These are phyloP conservation scores for Sphagnurus paluster DNA, from an alignment of 1,284 basidiomycete species.

Conservation along the genomic window DNA sequence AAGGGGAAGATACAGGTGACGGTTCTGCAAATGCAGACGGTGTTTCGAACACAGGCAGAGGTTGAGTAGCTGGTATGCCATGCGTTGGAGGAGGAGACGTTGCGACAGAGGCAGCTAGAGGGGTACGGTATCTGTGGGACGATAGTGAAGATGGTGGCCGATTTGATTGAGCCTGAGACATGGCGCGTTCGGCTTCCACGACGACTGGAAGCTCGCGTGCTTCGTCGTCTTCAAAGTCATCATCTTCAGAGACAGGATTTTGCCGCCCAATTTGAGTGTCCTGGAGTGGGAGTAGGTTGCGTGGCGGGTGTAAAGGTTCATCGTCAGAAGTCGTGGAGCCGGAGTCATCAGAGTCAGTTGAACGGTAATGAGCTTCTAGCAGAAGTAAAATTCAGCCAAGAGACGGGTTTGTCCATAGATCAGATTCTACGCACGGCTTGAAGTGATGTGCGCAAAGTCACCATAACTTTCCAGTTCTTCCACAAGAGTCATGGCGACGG, in stretches of 20 bases:
- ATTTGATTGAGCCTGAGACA: slow-evolving; percentile 42
- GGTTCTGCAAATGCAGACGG: slow-evolving; percentile 69
- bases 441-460: slow-evolving; percentile 66
- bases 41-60: slow-evolving; percentile 69
- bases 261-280: slow-evolving; percentile 16
- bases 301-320: slow-evolving; percentile 23
- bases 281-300: slow-evolving; percentile 15
- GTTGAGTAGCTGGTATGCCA: slow-evolving; percentile 53
- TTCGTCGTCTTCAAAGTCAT: slow-evolving; percentile 41
- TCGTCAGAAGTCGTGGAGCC: slow-evolving; percentile 55
- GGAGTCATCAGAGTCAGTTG: slow-evolving; percentile 59
- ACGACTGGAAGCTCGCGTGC: slow-evolving; percentile 43
- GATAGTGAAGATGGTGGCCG: slow-evolving; percentile 74
- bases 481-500: slow-evolving; percentile 73
- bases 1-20: slow-evolving; percentile 40
- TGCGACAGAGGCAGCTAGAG: slow-evolving; percentile 59
- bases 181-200: slow-evolving; percentile 28
- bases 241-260: slow-evolving; percentile 29
- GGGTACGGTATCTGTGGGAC: slow-evolving; percentile 75
- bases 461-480: slow-evolving; percentile 83
- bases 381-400: slow-evolving; percentile 12
- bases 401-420: neutral
- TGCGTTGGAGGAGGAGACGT: slow-evolving; percentile 52
- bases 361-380: slow-evolving; percentile 47
- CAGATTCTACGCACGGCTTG: slow-evolving; percentile 56